These are phyloP conservation scores for Vaucheria bursata DNA, from an alignment of 352 stramenopile genomes.

Conservation along the genomic window DNA sequence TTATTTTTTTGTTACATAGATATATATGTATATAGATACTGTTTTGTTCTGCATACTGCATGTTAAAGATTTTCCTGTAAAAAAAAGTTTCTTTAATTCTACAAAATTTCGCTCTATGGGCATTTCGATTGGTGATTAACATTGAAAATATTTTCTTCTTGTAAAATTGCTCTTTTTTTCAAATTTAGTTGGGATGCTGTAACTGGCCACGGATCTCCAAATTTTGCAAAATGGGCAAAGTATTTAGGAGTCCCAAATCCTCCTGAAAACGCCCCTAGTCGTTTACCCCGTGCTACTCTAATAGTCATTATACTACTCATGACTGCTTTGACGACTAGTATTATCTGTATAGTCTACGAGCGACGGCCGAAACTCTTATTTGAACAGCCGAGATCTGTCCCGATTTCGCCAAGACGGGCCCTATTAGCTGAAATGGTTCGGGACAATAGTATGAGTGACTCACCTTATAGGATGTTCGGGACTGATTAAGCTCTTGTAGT, in stretches of 20 bases:
- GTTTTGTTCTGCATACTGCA: too few species aligned
- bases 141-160: too few species aligned
- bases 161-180: background rate
- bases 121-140: too few species aligned
- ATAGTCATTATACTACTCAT: slow-evolving; percentile 35
- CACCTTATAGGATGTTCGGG: too few species aligned
- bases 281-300: slow-evolving; percentile 16
- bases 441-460: background rate
- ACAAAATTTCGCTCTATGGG: too few species aligned
- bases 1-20: too few species aligned
- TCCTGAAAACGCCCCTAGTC: background rate
- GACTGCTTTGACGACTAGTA: background rate
- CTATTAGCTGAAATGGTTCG: slow-evolving; percentile 4
- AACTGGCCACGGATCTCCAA: slow-evolving; percentile 39
- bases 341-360: slow-evolving; percentile 37
- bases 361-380: slow-evolving; percentile 28
- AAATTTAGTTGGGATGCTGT: slow-evolving; percentile 27
- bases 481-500: too few species aligned
- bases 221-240: slow-evolving; percentile 27
- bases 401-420: background rate
- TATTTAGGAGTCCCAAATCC: slow-evolving; percentile 16
- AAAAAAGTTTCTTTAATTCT: too few species aligned
- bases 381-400: background rate
- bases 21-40: too few species aligned
- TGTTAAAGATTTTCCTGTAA: too few species aligned